A percentile compares a stretch with the other conserved stretches of the same genome.
These are phyloP conservation scores for Candida xyloterini DNA, from an alignment of 805 yeast species.

Conservation along the genomic window DNA sequence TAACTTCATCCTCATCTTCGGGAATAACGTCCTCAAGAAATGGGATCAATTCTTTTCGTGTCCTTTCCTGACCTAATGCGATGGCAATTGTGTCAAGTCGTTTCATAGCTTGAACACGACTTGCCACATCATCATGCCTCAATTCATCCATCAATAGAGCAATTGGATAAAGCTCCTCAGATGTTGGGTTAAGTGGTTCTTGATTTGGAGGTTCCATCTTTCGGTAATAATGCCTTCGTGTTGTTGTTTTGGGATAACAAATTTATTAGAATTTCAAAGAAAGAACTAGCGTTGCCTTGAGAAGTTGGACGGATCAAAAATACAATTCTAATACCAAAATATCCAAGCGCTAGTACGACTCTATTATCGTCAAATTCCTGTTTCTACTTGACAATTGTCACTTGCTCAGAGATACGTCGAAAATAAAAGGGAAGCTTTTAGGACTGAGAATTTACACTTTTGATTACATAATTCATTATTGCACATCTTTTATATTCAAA, in stretches of 20 bases:
- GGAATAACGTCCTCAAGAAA: slow-evolving; percentile 85
- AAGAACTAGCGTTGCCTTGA: neutral
- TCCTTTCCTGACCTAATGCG: slow-evolving; percentile 92
- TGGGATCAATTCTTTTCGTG: slow-evolving; percentile 85
- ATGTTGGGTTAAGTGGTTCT: slow-evolving; percentile 5
- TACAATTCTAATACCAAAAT: no score
- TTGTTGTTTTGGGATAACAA: neutral
- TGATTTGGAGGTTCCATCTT: slow-evolving; percentile 6
- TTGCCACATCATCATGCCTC: slow-evolving; percentile 88
- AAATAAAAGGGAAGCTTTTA: slow-evolving; percentile 5
- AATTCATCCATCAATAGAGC: slow-evolving; percentile 96
- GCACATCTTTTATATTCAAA: neutral
- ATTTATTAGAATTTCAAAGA: neutral
- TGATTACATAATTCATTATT: neutral
- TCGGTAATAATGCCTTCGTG: neutral
- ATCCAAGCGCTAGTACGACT: neutral
- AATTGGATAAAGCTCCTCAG: slow-evolving; percentile 80
- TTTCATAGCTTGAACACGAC: slow-evolving; percentile 92
- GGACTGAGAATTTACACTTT: neutral
- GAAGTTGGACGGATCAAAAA: neutral
- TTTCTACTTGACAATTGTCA: neutral
- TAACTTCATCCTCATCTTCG: slow-evolving; percentile 98
- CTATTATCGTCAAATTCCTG: neutral
- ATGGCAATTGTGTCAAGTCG: slow-evolving; percentile 90
- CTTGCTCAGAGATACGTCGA: slow-evolving; percentile 5